phyloP scores from a whole-genome alignment of 805 yeast species.

The Wickerhamiella shivajii region DNA sequence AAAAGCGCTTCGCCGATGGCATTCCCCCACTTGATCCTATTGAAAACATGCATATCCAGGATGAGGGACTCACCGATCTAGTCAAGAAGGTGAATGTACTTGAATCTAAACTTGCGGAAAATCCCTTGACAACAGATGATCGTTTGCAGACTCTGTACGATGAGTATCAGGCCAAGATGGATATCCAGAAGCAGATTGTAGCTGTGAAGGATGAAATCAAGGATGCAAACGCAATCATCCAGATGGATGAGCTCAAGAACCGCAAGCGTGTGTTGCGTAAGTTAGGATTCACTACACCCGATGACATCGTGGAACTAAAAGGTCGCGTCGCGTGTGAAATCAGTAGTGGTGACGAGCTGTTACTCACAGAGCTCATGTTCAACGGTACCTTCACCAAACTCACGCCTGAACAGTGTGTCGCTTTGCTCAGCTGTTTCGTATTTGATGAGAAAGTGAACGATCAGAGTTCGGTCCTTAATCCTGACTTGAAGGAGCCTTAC shows the following conservation, averaged over 20 bases:
- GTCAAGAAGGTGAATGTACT: constrained; percentile 69
- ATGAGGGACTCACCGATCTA: constrained; percentile 56
- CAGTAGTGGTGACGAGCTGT: constrained; percentile 60
- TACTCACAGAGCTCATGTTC: constrained; percentile 86
- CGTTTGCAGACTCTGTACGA: constrained; percentile 49
- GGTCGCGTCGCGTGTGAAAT: constrained; percentile 98
- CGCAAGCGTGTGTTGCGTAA: constrained; percentile 88
- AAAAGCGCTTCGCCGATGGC: constrained; percentile 76
- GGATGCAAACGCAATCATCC: constrained; percentile 84
- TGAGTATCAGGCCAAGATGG: constrained; percentile 50
- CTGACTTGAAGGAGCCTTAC: constrained; percentile 86
- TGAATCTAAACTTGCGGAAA: constrained; percentile 55
- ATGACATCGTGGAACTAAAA: constrained; percentile 85
- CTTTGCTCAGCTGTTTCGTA: constrained; percentile 84
- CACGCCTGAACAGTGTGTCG: constrained; percentile 81
- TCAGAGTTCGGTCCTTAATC: constrained; percentile 64
- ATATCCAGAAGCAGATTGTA: constrained; percentile 43
- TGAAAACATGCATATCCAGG: constrained; percentile 80
- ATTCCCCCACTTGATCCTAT: constrained; percentile 86
- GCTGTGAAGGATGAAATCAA: constrained; percentile 46
- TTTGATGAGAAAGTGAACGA: constrained; percentile 87
- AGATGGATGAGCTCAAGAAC: constrained; percentile 82
- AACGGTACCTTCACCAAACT: constrained; percentile 89
- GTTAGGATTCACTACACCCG: constrained; percentile 72
- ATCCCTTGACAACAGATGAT: constrained; percentile 40